These are phyloP conservation scores for Diplocarpon rosae DNA, from an alignment of 2,329 filamentous ascomycete genomes.

Conservation along the genomic window DNA sequence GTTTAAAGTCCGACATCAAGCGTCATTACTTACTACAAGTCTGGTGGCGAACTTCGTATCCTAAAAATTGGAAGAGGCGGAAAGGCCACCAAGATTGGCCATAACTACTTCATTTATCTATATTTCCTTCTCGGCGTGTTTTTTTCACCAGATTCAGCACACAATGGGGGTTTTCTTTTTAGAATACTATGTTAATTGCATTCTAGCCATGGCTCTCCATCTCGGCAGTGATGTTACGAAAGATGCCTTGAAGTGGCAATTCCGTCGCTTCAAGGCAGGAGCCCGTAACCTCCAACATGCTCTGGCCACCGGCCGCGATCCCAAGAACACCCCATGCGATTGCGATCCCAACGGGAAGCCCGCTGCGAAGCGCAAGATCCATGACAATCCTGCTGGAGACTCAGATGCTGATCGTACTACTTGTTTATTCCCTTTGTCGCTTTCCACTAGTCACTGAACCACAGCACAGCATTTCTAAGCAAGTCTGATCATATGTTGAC, in stretches of 20 bases:
- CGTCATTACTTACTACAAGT: slow-evolving; percentile 34
- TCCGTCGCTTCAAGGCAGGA: slow-evolving; percentile 40
- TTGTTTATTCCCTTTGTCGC: neutral
- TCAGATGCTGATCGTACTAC: neutral
- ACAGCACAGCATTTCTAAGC: slow-evolving; percentile 3
- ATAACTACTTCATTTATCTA: neutral
- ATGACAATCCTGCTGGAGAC: neutral
- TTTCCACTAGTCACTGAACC: neutral
- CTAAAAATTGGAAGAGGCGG: slow-evolving; percentile 12
- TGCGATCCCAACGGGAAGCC: slow-evolving; percentile 6
- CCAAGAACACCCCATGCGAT: slow-evolving; percentile 20
- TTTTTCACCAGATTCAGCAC: too few species aligned
- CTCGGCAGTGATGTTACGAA: slow-evolving; percentile 8
- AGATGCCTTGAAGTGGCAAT: slow-evolving; percentile 37
- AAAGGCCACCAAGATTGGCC: slow-evolving; percentile 4
- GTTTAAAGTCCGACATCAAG: slow-evolving; percentile 49
- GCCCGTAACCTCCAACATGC: slow-evolving; percentile 37
- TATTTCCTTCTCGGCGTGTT: neutral
- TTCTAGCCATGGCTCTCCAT: slow-evolving; percentile 8
- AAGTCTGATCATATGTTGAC: neutral
- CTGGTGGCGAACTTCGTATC: slow-evolving; percentile 34
- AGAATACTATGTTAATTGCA: slow-evolving; percentile 1
- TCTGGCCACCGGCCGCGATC: slow-evolving; percentile 33
- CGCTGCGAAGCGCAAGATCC: slow-evolving; percentile 1
- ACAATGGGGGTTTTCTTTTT: neutral